Conservation (phyloP, 768 basidiomycete genomes). For the Suillus fuscotomentosus region DNA sequence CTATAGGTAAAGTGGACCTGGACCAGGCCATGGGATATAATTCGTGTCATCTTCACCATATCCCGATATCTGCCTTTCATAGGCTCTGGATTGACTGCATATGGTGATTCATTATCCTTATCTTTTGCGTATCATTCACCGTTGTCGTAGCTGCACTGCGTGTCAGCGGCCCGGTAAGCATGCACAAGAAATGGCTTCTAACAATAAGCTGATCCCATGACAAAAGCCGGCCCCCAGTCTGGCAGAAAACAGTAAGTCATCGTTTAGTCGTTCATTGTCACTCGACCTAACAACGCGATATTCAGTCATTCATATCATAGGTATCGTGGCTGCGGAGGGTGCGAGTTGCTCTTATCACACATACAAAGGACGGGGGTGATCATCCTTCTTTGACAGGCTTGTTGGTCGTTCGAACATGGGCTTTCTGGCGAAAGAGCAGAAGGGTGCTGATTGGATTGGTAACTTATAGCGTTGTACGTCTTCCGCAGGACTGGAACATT, state of each 20-base stretch:
- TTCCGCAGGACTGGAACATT: not conserved
- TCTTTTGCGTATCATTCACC: not conserved
- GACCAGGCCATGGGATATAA: slow-evolving; percentile 15
- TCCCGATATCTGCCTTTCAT: slow-evolving; percentile 22
- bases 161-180: slow-evolving; percentile 3
- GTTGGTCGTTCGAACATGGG: slow-evolving; percentile 18
- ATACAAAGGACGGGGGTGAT: not conserved
- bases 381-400: slow-evolving; percentile 11
- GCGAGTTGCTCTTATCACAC: not conserved
- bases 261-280: not conserved
- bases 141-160: not conserved
- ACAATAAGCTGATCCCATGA: slow-evolving; percentile 2
- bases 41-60: slow-evolving; percentile 13
- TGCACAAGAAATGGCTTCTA: not conserved
- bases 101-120: slow-evolving; percentile 14
- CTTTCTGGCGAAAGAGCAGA: slow-evolving; percentile 18
- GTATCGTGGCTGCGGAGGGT: slow-evolving; percentile 10
- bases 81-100: slow-evolving; percentile 11
- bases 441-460: slow-evolving; percentile 13
- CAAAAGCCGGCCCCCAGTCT: not conserved
- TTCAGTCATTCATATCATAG: slow-evolving; percentile 8
- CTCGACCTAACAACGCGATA: not conserved
- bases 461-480: slow-evolving; percentile 10
- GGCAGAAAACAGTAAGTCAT: slow-evolving; percentile 13
- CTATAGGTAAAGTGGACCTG: slow-evolving; percentile 19